A percentile compares a stretch with the other conserved stretches of the same genome.
Conservation (phyloP, 805 yeast species). For the Lipomyces orientalis region DNA sequence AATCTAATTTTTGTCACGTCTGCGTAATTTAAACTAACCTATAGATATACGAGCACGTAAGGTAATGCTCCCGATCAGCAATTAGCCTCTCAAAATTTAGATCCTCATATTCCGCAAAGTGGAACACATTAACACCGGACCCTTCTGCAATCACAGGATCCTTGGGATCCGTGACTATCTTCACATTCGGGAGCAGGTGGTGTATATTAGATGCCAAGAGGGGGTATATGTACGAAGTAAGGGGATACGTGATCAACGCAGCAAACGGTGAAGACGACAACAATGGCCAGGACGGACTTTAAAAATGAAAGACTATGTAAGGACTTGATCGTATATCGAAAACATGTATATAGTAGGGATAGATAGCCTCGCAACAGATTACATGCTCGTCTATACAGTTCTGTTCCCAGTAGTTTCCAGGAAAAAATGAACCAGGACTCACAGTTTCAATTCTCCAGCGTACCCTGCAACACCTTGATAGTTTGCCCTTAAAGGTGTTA, state of each 20-base stretch:
- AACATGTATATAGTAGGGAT: neutral
- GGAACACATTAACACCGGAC: slow-evolving; percentile 55
- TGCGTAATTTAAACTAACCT: slow-evolving; percentile 33
- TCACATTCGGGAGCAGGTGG: slow-evolving; percentile 46
- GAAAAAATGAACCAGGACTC: slow-evolving; percentile 40
- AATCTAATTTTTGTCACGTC: neutral
- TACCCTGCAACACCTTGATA: slow-evolving; percentile 60
- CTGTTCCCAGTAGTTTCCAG: neutral
- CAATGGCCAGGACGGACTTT: neutral
- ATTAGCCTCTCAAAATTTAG: slow-evolving; percentile 72
- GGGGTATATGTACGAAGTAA: slow-evolving; percentile 51
- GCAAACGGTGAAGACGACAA: slow-evolving; percentile 13
- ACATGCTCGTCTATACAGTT: neutral
- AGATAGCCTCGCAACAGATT: too few relatives aligned
- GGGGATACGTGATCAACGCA: slow-evolving; percentile 46
- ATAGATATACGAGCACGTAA: slow-evolving; percentile 80
- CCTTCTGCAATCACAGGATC: slow-evolving; percentile 40
- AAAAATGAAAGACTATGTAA: slow-evolving; percentile 4
- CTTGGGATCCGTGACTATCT: slow-evolving; percentile 39
- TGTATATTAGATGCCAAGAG: slow-evolving; percentile 47
- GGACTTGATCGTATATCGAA: neutral
- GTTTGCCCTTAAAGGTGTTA: slow-evolving; percentile 74
- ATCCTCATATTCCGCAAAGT: slow-evolving; percentile 90
- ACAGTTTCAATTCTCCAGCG: slow-evolving; percentile 62
- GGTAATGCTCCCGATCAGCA: slow-evolving; percentile 55